Percentiles rank a stretch among this genome's conserved stretches.
phyloP scores from a whole-genome alignment of 345 rosid genomes.

The Capsella bursapastoris region DNA sequence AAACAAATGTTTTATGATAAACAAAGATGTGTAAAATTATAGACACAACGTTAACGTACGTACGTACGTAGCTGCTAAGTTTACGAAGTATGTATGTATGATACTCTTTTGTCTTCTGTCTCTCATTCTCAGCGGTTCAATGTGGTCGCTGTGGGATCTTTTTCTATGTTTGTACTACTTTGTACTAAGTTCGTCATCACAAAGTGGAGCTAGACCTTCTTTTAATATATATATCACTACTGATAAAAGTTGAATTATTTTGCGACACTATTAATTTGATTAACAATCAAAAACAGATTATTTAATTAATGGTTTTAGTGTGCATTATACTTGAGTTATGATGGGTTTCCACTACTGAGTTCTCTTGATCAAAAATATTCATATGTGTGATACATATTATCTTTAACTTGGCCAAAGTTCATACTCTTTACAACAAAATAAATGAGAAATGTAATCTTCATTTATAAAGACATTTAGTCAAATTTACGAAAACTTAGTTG shows the following conservation, averaged over 20 bases:
- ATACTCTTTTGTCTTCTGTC: constrained; percentile 8
- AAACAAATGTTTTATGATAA: no score
- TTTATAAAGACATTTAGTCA: no score
- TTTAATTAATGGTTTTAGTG: constrained; percentile 3
- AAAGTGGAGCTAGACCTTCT: constrained; percentile 38
- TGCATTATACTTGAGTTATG: constrained; percentile 27
- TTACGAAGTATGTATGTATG: constrained; percentile 16
- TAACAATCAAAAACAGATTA: background rate
- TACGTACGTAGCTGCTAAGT: background rate
- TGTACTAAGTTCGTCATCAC: constrained; percentile 43
- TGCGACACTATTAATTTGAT: constrained; percentile 2
- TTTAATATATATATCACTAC: background rate
- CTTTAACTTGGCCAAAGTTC: background rate
- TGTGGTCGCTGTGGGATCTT: constrained; percentile 20
- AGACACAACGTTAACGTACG: constrained; percentile 1
- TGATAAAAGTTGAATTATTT: background rate
- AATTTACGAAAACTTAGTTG: background rate
- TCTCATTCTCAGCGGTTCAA: constrained; percentile 39
- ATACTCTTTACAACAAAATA: background rate
- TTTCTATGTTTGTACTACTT: background rate
- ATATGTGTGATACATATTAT: constrained; percentile 16
- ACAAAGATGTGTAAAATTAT: background rate
- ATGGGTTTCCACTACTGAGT: constrained; percentile 17
- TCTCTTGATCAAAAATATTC: constrained; percentile 10
- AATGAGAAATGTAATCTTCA: background rate